Evolutionary conservation across 164 flowering plant genomes (phyloP).

Genomic region (Dillenia suffruticosa): DNA sequence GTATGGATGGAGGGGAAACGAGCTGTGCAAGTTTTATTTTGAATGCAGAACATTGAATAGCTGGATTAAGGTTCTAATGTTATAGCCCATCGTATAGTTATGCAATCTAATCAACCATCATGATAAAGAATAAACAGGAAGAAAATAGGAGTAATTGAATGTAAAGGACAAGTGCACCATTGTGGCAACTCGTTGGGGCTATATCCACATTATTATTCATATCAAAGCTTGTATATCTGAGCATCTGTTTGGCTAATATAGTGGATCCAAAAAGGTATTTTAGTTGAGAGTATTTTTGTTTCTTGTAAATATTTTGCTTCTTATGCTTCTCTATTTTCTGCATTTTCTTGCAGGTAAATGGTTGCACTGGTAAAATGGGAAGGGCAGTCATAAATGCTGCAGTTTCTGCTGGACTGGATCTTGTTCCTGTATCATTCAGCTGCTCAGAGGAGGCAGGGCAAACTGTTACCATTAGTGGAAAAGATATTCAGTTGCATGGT

Average conservation of each 20-base stretch:
- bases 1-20: slow-evolving; percentile 1
- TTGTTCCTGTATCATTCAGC: slow-evolving; percentile 76
- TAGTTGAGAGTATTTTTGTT: not conserved
- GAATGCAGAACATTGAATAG: not conserved
- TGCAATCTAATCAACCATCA: no score
- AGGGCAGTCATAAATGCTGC: slow-evolving; percentile 86
- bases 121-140: not conserved
- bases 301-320: not conserved
- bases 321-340: not conserved
- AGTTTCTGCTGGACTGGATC: slow-evolving; percentile 65
- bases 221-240: not conserved
- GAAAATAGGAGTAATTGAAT: no score
- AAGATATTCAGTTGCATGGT: slow-evolving; percentile 61
- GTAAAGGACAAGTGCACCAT: no score
- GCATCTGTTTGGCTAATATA: not conserved
- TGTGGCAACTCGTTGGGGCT: not conserved
- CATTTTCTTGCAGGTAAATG: slow-evolving; percentile 55
- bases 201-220: not conserved
- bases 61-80: not conserved
- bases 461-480: slow-evolving; percentile 53
- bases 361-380: slow-evolving; percentile 94
- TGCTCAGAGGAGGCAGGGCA: slow-evolving; percentile 44
- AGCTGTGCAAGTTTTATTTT: not conserved
- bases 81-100: not conserved
- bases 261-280: not conserved